Evolutionary conservation across 306 rosid species (phyloP).

Genomic region (Dryas octopetala): DNA sequence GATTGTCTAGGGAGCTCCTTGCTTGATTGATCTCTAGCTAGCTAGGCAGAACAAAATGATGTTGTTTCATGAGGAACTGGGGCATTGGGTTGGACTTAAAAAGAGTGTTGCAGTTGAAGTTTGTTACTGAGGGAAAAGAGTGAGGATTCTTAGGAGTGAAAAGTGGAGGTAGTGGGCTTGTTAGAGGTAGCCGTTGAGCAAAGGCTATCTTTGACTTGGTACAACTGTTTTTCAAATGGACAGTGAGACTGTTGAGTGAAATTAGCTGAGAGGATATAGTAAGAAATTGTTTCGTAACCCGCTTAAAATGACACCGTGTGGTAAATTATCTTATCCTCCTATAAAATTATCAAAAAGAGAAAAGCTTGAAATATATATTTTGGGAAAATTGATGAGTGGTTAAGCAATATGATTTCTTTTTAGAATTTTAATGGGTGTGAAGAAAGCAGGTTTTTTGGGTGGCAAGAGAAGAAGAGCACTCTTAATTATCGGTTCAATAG

Average conservation of each 20-base stretch:
- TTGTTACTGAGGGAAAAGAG: constrained; percentile 26
- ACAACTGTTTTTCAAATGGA: constrained; percentile 19
- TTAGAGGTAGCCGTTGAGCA: constrained; percentile 8
- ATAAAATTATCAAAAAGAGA: too few species aligned
- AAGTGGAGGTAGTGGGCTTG: constrained; percentile 42
- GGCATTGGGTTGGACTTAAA: constrained; percentile 28
- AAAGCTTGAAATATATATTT: too few species aligned
- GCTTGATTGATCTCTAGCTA: constrained; percentile 1
- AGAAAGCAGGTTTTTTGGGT: too few species aligned
- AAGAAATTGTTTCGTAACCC: too few species aligned
- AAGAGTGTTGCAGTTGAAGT: constrained; percentile 16
- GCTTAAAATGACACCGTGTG: background rate
- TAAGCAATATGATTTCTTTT: too few species aligned
- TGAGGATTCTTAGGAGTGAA: constrained; percentile 46
- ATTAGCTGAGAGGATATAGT: constrained; percentile 3
- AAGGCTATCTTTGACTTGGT: constrained; percentile 40
- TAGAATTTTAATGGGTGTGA: too few species aligned
- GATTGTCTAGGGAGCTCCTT: constrained; percentile 38
- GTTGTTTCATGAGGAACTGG: background rate
- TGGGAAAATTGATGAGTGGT: too few species aligned
- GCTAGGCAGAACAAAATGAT: background rate
- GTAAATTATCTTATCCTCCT: background rate
- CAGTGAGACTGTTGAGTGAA: constrained; percentile 19
- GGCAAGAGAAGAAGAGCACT: too few species aligned
- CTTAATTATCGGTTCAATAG: too few species aligned